phyloP scores from a whole-genome alignment of 352 stramenopile genomes.

The Elongisporangium anandrum region DNA sequence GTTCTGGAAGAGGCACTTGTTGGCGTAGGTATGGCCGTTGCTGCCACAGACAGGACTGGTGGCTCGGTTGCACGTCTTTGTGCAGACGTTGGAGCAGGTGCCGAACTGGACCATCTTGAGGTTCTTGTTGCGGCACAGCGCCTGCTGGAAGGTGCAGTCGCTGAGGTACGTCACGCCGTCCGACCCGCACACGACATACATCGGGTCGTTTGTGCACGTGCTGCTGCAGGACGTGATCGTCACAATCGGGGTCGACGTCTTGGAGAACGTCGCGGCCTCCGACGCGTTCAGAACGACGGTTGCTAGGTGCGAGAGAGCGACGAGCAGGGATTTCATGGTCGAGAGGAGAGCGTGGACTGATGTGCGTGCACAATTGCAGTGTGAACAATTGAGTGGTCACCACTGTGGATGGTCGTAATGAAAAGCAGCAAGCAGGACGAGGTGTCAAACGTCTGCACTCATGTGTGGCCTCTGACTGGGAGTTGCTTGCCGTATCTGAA shows the following conservation, averaged over 20 bases:
- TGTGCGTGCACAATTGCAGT: neutral
- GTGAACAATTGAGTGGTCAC: too few relatives aligned
- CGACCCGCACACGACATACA: conserved; percentile 12
- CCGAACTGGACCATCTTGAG: neutral
- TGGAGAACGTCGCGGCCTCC: neutral
- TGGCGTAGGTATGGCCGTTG: conserved; percentile 9
- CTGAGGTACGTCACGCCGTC: conserved; percentile 18
- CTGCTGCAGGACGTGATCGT: conserved; percentile 2
- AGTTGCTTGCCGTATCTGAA: too few relatives aligned
- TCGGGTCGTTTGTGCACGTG: neutral
- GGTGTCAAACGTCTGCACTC: neutral
- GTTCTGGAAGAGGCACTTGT: conserved; percentile 7
- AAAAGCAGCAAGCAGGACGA: too few relatives aligned
- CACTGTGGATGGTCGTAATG: too few relatives aligned
- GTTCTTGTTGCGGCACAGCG: conserved; percentile 7
- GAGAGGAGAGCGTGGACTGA: neutral
- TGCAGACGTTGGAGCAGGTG: neutral
- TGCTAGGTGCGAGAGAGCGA: neutral
- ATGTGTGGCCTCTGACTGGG: neutral
- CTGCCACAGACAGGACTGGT: conserved; percentile 12
- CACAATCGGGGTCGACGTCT: neutral
- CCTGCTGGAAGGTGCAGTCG: conserved; percentile 9
- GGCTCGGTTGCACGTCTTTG: neutral
- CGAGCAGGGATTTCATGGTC: neutral
- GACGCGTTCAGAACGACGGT: neutral